These are phyloP conservation scores for Geranium brycei DNA, from an alignment of 345 rosid species.

Conservation along the genomic window DNA sequence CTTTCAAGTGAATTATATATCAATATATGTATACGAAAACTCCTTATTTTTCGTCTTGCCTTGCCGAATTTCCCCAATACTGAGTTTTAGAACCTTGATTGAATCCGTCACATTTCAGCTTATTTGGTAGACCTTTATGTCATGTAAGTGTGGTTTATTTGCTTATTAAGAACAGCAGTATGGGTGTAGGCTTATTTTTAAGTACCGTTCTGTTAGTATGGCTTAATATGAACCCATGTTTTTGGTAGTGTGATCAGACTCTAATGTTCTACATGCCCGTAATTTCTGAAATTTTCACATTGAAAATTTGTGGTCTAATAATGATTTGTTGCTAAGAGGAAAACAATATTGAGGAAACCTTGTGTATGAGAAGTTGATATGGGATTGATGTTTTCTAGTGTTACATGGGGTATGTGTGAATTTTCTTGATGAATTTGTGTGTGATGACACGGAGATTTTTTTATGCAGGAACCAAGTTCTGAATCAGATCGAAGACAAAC, in stretches of 20 bases:
- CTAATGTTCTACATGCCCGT: too few species aligned
- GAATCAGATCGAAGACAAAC: conserved; percentile 54
- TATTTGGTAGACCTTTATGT: not conserved
- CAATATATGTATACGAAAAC: too few species aligned
- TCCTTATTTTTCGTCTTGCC: too few species aligned
- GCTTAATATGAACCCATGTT: too few species aligned
- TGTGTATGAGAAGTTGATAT: not conserved
- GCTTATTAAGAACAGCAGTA: too few species aligned
- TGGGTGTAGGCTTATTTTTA: too few species aligned
- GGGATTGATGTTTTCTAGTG: not conserved
- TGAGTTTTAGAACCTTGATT: not conserved
- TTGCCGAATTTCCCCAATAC: too few species aligned
- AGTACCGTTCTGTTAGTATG: too few species aligned
- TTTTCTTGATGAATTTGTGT: too few species aligned
- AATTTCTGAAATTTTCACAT: not conserved
- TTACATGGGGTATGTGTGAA: not conserved
- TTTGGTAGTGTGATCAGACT: too few species aligned
- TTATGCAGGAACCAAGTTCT: conserved; percentile 46
- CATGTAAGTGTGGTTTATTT: too few species aligned
- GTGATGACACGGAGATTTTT: conserved; percentile 5
- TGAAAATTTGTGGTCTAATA: not conserved
- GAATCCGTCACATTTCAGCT: not conserved
- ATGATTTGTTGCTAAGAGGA: not conserved
- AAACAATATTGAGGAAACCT: not conserved
- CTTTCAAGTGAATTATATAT: too few species aligned